Percentiles rank a stretch among this genome's conserved stretches.
These are phyloP conservation scores for Quercus dentata DNA, from an alignment of 306 rosid genomes.

Conservation along the genomic window DNA sequence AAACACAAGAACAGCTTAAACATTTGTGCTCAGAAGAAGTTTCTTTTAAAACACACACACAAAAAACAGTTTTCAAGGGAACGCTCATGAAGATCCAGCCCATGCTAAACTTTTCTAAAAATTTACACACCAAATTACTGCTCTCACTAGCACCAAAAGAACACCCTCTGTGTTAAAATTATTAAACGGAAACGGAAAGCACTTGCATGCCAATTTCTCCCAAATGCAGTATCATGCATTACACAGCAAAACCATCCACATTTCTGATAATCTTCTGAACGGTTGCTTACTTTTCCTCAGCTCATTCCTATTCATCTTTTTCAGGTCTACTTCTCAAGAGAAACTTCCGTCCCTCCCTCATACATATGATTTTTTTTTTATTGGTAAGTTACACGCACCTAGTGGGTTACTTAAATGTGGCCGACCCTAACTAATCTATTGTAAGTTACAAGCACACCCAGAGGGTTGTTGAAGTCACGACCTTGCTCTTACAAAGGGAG, in stretches of 20 bases:
- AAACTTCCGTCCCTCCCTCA: not conserved
- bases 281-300: not conserved
- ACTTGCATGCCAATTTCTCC: not conserved
- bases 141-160: not conserved
- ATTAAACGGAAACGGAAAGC: not conserved
- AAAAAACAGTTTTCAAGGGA: not conserved
- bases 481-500: too few relatives aligned
- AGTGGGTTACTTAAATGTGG: too few relatives aligned
- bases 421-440: too few relatives aligned
- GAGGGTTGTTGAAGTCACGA: too few relatives aligned
- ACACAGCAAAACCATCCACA: constrained; percentile 2
- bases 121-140: not conserved
- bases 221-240: not conserved
- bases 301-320: not conserved
- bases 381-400: too few relatives aligned
- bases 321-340: not conserved
- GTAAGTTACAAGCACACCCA: too few relatives aligned
- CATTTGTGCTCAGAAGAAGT: not conserved
- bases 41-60: not conserved
- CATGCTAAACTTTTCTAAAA: not conserved
- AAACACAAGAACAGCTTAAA: not conserved
- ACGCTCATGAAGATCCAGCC: not conserved
- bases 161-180: not conserved
- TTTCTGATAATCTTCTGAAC: not conserved
- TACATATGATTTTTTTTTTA: too few relatives aligned